Evolutionary conservation across 1,139 yeast genomes (phyloP), one percentile per base, ranked within the genome.

Genomic region (Hansenula lynferdii): DNA sequence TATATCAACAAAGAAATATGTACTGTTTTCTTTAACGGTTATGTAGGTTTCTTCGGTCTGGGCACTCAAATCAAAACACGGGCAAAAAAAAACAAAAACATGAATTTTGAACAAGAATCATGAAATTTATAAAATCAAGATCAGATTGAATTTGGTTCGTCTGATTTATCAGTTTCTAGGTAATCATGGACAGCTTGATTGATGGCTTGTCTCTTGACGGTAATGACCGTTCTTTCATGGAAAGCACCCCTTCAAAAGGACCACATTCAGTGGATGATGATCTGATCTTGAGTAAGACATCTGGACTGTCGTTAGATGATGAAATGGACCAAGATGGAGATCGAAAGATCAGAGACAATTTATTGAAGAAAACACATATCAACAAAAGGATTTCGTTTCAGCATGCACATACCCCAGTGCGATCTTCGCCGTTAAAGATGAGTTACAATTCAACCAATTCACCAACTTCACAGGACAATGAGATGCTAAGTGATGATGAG

Each of bases 301-400:
- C 28, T 2, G 36, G 21, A 19, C 20, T 41, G n/a, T 35, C 43
- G 16, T n/a, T 39, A 10, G 12, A 29, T 20, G 41, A 41, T 20
- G 35, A 26, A 12, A n/a, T n/a, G n/a, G 24, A 20, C 11, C 18
- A 14, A 3, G 24, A 29, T 17, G 24, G 24, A 14, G 34, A 22
- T n/a, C 8, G 6, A 3, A 18, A 23, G 6, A 34, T 21, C 21
- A 21, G 21, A 26, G 25, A 22, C 1, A 3, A 27, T 14, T 11
- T 15, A 7, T 4, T 14, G 24, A 19, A 8, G 7, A 17, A n/a
- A 6, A 9, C 11, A 5, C n/a, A 25, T 2, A 4, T 20, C 1
- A 14, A 11, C 1, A 32, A 25, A 16, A 32, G 6, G 4, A 8
- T 25, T 5, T 14, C 17, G 10, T 19, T 8, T 19, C 24, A 25